Conservation (phyloP, 345 rosid genomes). For the Aquilaria yunnanensis region DNA sequence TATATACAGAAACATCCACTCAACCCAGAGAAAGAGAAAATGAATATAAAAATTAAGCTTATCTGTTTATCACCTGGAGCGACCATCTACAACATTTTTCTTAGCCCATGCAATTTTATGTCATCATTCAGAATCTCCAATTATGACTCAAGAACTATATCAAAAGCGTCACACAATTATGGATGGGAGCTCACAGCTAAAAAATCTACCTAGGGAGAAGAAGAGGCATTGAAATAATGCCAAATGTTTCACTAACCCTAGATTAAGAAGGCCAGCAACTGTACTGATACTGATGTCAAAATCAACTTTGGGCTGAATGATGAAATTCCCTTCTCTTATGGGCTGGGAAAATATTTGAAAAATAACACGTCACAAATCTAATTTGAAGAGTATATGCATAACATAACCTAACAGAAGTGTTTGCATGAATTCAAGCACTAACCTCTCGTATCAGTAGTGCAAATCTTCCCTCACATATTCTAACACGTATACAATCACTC, state of each 20-base stretch:
- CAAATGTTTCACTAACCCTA: constrained; percentile 61
- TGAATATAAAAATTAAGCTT: too few relatives aligned
- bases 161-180: too few relatives aligned
- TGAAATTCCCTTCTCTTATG: constrained; percentile 96
- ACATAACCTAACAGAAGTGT: neutral
- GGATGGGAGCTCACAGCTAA: too few relatives aligned
- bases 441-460: constrained; percentile 98
- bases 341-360: constrained; percentile 40
- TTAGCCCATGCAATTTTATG: too few relatives aligned
- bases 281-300: constrained; percentile 97
- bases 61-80: too few relatives aligned
- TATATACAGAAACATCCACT: too few relatives aligned
- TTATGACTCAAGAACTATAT: too few relatives aligned
- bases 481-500: constrained; percentile 92
- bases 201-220: too few relatives aligned
- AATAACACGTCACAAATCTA: constrained; percentile 9
- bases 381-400: constrained; percentile 8
- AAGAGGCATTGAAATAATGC: too few relatives aligned
- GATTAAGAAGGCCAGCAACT: constrained; percentile 96
- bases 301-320: constrained; percentile 99
- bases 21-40: too few relatives aligned
- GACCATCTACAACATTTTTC: too few relatives aligned
- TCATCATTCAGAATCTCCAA: too few relatives aligned
- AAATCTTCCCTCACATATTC: constrained; percentile 98
- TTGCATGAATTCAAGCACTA: constrained; percentile 17